Base-by-base conservation (phyloP, 2,329 filamentous ascomycete genomes). In the Fusarium palustre region DNA sequence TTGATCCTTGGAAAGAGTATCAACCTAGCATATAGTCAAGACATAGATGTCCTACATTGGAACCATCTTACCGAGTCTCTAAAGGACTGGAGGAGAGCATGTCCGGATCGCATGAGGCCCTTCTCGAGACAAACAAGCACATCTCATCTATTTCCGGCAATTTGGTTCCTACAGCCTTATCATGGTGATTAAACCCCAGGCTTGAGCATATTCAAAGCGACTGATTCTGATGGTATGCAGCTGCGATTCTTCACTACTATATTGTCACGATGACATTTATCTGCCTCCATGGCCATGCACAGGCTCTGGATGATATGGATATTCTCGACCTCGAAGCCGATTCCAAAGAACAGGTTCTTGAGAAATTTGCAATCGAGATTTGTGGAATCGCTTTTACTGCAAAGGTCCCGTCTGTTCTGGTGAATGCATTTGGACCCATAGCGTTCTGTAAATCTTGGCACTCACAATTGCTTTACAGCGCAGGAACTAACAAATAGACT, bases 391-490 rank as follows among this genome's bases (percentile, higher is more conserved):
- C 83, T 0, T 82, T 84, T 47, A 82, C 82, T 0, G 75, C 80
- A n/a, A 79, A 79, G 8, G 80, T 76, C 7, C 74, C 80, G 0
- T 70, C 82, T 0, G 82, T 84, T 3, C 73, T 83, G 7, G 81
- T 85, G 6, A 85, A 85, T 60, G 76, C 81, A 5, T 85, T 85
- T 66, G 83, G 83, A 0, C 83, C 83, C 16, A 83, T 85, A 30
- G 76, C 80, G 3, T 84, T 80, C 53, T 84, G 83, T 83, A 68
- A 73, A 79, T 75, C 5, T 24, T 28, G 7, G 8, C 7, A 11
- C 20, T 22, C 16, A 4, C 12, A 30, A 12, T 9, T 33, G 11
- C 15, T 7, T 16, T 2, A n/a, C 24, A 20, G n/a, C 16, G 0
- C 3, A 12, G 7, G 41, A 16, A 5, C 46, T 71, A 5, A 70